Conservation (phyloP, 2,329 filamentous ascomycete species). For the Fusarium solani-melongenae region DNA sequence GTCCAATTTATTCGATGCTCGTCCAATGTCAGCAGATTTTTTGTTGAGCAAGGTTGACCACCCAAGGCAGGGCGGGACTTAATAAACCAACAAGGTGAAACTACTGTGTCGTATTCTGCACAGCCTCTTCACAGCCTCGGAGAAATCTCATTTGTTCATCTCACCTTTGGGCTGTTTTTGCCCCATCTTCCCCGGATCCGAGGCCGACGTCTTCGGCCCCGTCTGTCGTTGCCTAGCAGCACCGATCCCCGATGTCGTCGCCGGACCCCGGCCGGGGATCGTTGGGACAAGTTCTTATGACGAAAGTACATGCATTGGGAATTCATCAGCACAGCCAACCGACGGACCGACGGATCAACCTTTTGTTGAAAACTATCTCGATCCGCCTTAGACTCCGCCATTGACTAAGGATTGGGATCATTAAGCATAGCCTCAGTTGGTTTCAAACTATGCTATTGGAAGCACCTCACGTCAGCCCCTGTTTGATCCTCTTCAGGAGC, state of each 20-base stretch:
- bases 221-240: not conserved
- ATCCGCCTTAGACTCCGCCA: not conserved
- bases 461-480: not conserved
- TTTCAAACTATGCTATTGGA: not conserved
- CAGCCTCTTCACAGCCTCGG: slow-evolving; percentile 27
- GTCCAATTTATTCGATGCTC: not conserved
- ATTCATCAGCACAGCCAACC: not conserved
- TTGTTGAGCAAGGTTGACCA: slow-evolving; percentile 24
- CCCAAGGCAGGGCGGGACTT: not conserved
- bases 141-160: not conserved
- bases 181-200: not conserved
- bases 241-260: slow-evolving; percentile 1
- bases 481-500: not conserved
- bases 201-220: slow-evolving; percentile 25
- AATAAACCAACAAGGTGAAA: not conserved
- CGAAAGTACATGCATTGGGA: not conserved
- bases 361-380: not conserved
- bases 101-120: not conserved
- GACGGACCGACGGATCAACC: not conserved
- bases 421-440: not conserved
- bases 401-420: not conserved
- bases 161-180: not conserved
- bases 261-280: slow-evolving; percentile 10
- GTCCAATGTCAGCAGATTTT: slow-evolving; percentile 7
- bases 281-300: not conserved